phyloP scores from a whole-genome alignment of 202 grass and related monocot genomes.

The Bolboschoenoplectus hybrid region DNA sequence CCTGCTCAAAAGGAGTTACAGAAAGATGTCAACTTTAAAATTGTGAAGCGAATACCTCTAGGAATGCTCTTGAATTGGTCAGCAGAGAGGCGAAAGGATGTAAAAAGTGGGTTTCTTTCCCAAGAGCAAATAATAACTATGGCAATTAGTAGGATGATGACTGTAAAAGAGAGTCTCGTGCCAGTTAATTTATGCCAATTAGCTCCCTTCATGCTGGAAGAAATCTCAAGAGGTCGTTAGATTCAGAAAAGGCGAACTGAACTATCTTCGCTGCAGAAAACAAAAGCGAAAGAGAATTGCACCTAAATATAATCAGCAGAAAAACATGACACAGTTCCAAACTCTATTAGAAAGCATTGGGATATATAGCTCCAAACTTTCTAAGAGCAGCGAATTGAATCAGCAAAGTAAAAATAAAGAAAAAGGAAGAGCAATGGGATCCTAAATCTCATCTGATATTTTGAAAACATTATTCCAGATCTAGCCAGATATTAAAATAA shows the following conservation, averaged over 20 bases:
- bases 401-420: background rate
- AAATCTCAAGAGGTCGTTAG: slow-evolving; percentile 3
- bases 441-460: background rate
- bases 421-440: background rate
- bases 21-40: background rate
- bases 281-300: background rate
- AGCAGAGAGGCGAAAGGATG: slow-evolving; percentile 35
- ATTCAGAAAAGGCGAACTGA: slow-evolving; percentile 6
- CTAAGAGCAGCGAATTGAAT: too few species aligned
- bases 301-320: background rate
- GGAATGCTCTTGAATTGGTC: slow-evolving; percentile 46
- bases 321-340: background rate
- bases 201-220: slow-evolving; percentile 46
- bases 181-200: slow-evolving; percentile 39
- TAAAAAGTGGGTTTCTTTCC: slow-evolving; percentile 41
- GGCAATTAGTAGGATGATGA: slow-evolving; percentile 43
- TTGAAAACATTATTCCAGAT: slow-evolving; percentile 11
- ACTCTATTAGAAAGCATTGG: background rate
- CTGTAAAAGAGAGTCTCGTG: slow-evolving; percentile 27
- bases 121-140: slow-evolving; percentile 42
- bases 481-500: background rate
- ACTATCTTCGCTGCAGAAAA: slow-evolving; percentile 26
- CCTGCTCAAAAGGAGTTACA: background rate
- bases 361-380: too few species aligned
- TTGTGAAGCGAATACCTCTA: slow-evolving; percentile 40